Base-by-base conservation (phyloP, 441 rosid genomes). In the Aquilaria agallochum region DNA sequence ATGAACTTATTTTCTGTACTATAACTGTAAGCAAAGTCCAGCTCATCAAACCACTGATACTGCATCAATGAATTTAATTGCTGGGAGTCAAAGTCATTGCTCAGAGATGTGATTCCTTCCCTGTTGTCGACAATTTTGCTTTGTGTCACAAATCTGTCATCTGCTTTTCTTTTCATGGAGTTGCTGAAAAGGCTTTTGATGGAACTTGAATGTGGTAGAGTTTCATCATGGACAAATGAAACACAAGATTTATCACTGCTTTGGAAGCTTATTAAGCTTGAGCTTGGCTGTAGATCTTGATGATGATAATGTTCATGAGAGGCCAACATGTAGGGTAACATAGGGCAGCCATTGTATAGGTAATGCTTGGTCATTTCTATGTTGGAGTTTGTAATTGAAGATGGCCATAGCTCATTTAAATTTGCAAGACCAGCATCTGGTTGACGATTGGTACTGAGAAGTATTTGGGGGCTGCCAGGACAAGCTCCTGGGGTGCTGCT, bases 251-350 rank as follows among this genome's bases (percentile, higher is more conserved):
- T 66, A 2, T 64, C 56, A 54, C 64, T 68, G 1, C 64, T 63
- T 62, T 66, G 77, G 58, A 77, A 64, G 72, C 74, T 74, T 27
- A 59, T 53, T 36, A 8, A 5, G 60, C 72, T 45, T 31, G 87
- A 69, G 51, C 53, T 58, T 32, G 74, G 55, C 30, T 68, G 74
- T 0, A 62, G 32, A 53, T 66, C 55, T 33, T 66, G 74, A 0
- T 57, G 32, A 53, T 66, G 36, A 32, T 75, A 69, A 50, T 68
- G 59, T 47, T 70, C 62, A 44, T 72, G 78, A 14, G 76, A 71
- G 14, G 74, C 75, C 30, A 78, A 78, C 9, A 74, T 68, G 52
- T 74, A 78, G 5, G 85, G 81, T 36, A 80, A 58, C 65, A 78
- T 58, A 1, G 68, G 68, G 54, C 63, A 76, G 42, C 74, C 76